Conservation (phyloP, 306 rosid species). For the Acacia melanoxylon region DNA sequence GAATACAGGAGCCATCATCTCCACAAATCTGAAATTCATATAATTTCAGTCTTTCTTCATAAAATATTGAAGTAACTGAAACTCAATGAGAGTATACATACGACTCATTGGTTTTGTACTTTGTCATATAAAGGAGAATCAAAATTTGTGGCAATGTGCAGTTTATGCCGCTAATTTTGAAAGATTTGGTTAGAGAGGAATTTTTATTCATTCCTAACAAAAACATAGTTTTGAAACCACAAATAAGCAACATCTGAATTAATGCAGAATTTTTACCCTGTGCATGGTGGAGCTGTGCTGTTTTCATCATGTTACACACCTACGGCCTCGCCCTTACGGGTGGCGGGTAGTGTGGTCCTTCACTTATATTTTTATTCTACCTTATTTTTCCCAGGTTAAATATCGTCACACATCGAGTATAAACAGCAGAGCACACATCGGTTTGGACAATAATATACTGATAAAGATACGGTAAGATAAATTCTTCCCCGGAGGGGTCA, state of each 20-base stretch:
- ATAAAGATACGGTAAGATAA: no score
- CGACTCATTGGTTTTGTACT: background rate
- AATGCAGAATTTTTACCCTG: constrained; percentile 27
- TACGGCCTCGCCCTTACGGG: no score
- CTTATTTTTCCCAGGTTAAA: no score
- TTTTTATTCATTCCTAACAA: background rate
- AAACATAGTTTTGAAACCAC: background rate
- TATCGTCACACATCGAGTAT: no score
- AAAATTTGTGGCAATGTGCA: background rate
- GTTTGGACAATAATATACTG: no score
- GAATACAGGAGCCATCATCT: constrained; percentile 62
- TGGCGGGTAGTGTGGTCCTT: no score
- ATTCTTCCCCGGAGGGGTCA: no score
- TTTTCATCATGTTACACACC: no score
- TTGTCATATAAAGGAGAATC: background rate
- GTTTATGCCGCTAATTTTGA: background rate
- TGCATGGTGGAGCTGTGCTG: constrained; percentile 31
- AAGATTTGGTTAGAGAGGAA: background rate
- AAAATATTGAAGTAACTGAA: background rate
- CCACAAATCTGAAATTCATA: constrained; percentile 41
- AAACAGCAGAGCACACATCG: no score
- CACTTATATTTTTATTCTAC: no score
- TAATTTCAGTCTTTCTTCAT: background rate
- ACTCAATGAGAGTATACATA: background rate
- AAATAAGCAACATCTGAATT: background rate